Evolutionary conservation across 2,329 filamentous ascomycete species (phyloP).

Genomic region (Aspergillus fumigatiaffinis): DNA sequence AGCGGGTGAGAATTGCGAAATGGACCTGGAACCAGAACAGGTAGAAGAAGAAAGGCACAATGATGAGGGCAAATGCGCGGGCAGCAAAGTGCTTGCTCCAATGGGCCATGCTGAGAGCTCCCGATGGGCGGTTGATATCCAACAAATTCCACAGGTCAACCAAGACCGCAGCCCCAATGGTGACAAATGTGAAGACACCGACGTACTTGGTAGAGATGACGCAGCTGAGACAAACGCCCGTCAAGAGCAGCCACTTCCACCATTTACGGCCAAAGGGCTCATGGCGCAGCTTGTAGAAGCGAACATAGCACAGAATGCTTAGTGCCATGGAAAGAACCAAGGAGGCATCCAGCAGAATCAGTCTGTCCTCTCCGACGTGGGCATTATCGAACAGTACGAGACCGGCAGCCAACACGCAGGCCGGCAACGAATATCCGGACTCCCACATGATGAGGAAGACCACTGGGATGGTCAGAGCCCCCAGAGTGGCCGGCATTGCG

Average conservation of each 20-base stretch:
- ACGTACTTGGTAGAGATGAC: constrained; percentile 99
- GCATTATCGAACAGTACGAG: constrained; percentile 95
- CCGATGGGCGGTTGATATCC: constrained; percentile 78
- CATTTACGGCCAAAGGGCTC: constrained; percentile 88
- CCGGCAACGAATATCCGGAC: constrained; percentile 92
- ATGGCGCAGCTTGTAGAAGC: constrained; percentile 95
- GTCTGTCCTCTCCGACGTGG: constrained; percentile 90
- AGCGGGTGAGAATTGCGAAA: constrained; percentile 81
- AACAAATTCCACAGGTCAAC: constrained; percentile 95
- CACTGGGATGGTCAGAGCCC: constrained; percentile 88
- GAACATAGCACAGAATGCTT: constrained; percentile 89
- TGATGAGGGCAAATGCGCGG: constrained; percentile 76
- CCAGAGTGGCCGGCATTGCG: constrained; percentile 85
- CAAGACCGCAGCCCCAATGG: constrained; percentile 86
- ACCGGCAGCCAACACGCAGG: constrained; percentile 79
- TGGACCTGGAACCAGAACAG: constrained; percentile 99
- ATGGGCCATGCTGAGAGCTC: constrained; percentile 70
- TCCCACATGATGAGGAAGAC: constrained; percentile 99
- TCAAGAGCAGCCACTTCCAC: constrained; percentile 99
- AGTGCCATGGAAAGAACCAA: constrained; percentile 94
- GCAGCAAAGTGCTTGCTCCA: constrained; percentile 90
- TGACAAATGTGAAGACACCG: constrained; percentile 93
- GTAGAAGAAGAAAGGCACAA: constrained; percentile 95
- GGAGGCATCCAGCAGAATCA: constrained; percentile 93
- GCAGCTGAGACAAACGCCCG: constrained; percentile 89